Evolutionary conservation across 2,329 filamentous ascomycete species (phyloP).

Genomic region (Alternaria sp.): DNA sequence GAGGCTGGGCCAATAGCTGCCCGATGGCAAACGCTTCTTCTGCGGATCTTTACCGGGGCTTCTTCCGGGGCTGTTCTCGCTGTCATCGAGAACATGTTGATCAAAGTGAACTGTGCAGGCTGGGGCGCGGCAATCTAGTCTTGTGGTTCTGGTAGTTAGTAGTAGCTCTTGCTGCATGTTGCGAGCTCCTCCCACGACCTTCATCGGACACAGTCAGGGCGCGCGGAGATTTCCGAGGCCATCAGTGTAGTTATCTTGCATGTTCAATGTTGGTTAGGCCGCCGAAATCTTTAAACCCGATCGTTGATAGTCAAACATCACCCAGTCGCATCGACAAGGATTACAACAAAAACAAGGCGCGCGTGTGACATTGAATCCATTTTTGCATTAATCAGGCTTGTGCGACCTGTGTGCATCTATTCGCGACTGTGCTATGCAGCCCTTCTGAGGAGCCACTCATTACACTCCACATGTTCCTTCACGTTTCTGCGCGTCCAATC

Average conservation of each 20-base stretch:
- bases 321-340: slow-evolving; percentile 2
- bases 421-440: background rate
- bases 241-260: background rate
- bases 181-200: background rate
- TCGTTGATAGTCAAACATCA: background rate
- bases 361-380: background rate
- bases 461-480: background rate
- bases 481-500: background rate
- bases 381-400: slow-evolving; percentile 2
- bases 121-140: background rate
- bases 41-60: slow-evolving; percentile 10
- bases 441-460: background rate
- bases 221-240: background rate
- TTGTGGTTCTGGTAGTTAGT: background rate
- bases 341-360: slow-evolving; percentile 1
- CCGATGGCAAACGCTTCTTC: slow-evolving; percentile 13
- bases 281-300: background rate
- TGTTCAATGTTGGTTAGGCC: slow-evolving; percentile 1
- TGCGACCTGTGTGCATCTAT: background rate
- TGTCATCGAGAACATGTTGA: background rate
- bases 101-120: background rate
- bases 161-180: background rate
- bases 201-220: background rate
- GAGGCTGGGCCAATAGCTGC: slow-evolving; percentile 14
- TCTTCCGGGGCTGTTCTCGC: slow-evolving; percentile 2